Evolutionary conservation across 208 protist species (phyloP).

Genomic region (Herpetomonas tarakana): DNA sequence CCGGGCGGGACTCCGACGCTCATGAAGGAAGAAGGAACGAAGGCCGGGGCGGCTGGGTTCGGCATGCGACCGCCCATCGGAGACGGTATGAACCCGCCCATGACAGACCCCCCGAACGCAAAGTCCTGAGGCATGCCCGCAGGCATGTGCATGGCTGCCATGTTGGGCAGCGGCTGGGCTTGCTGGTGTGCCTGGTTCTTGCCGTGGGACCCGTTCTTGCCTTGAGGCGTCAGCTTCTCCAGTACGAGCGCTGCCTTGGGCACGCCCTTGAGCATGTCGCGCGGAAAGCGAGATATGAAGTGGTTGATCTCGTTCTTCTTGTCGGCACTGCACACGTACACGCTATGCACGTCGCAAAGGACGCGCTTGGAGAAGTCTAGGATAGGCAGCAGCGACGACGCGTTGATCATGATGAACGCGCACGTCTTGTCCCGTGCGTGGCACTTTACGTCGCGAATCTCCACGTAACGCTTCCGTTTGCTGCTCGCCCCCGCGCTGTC

Average conservation of each 20-base stretch:
- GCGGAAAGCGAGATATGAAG: constrained; percentile 52
- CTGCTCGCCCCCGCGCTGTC: background rate
- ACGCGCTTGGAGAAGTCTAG: constrained; percentile 70
- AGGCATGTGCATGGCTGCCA: too few relatives aligned
- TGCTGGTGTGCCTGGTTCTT: background rate
- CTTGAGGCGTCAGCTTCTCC: constrained; percentile 58
- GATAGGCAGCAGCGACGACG: constrained; percentile 36
- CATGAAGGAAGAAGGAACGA: background rate
- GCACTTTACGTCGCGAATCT: constrained; percentile 76
- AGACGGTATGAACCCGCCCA: background rate
- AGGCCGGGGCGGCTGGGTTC: background rate
- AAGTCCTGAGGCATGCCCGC: too few relatives aligned
- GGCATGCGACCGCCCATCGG: background rate
- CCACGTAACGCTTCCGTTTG: constrained; percentile 22
- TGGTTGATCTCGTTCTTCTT: constrained; percentile 33
- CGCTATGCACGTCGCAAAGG: constrained; percentile 73
- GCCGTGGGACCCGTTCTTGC: constrained; percentile 1
- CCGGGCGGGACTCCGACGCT: background rate
- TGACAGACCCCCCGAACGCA: too few relatives aligned
- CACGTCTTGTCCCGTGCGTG: constrained; percentile 80
- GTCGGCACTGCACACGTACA: constrained; percentile 59
- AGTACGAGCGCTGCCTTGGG: constrained; percentile 80
- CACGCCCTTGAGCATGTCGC: constrained; percentile 65
- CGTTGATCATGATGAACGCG: constrained; percentile 82
- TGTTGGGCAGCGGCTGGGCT: too few relatives aligned